Conservation (phyloP, 495 filamentous ascomycete genomes). For the Trichoderma gamsii region DNA sequence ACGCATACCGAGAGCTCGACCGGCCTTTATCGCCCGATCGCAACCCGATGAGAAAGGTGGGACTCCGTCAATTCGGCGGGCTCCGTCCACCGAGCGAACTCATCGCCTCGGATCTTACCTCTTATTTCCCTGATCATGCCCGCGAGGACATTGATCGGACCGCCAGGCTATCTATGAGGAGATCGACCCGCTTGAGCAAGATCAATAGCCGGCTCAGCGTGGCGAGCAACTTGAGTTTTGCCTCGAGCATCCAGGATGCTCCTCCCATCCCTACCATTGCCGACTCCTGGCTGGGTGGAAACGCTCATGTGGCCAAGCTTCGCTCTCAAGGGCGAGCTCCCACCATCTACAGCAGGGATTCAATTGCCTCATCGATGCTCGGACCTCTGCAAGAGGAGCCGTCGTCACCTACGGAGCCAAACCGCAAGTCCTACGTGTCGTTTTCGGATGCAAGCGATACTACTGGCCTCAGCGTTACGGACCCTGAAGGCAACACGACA, state of each 20-base stretch:
- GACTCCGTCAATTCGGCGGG: conserved; percentile 68
- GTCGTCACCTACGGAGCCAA: conserved; percentile 61
- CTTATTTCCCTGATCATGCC: conserved; percentile 94
- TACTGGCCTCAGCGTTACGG: conserved; percentile 55
- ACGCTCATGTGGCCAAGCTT: conserved; percentile 45
- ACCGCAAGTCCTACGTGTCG: conserved; percentile 93
- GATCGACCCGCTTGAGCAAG: conserved; percentile 83
- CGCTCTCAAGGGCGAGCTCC: conserved; percentile 34
- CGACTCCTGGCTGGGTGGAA: conserved; percentile 77
- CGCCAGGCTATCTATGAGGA: conserved; percentile 79
- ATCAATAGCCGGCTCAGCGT: conserved; percentile 88
- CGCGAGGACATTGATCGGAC: conserved; percentile 90
- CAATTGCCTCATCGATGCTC: conserved; percentile 77
- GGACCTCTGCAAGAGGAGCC: conserved; percentile 87
- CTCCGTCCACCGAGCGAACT: conserved; percentile 90
- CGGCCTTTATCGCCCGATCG: conserved; percentile 48
- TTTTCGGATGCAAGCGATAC: conserved; percentile 71
- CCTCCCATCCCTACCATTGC: conserved; percentile 96
- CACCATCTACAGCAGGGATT: conserved; percentile 64
- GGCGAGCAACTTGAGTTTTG: conserved; percentile 87
- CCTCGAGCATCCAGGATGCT: conserved; percentile 79
- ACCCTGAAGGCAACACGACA: conserved; percentile 62
- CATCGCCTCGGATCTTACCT: conserved; percentile 90
- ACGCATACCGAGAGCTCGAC: conserved; percentile 53
- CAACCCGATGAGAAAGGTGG: conserved; percentile 55